Evolutionary conservation across 192 early-diverging fungal genomes (phyloP).

Genomic region (Mortierella antarctica): DNA sequence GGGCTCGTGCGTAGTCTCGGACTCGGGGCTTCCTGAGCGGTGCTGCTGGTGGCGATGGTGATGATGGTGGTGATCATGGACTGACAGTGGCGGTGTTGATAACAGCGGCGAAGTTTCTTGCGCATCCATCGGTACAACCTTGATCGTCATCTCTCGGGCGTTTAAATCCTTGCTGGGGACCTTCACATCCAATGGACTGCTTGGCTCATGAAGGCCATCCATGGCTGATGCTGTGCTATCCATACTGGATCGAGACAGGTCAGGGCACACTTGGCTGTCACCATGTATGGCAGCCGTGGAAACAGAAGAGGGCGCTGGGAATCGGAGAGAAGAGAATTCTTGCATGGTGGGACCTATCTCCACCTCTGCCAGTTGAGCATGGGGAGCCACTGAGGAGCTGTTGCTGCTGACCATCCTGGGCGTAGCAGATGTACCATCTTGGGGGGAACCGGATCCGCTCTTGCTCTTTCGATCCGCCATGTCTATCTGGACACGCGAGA

Average conservation of each 20-base stretch:
- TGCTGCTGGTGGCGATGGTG: conserved; percentile 7
- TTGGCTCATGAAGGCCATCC: conserved; percentile 28
- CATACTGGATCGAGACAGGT: conserved; percentile 37
- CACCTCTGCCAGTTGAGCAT: not conserved
- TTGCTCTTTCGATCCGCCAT: conserved; percentile 55
- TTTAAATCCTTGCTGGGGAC: not conserved
- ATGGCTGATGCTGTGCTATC: conserved; percentile 25
- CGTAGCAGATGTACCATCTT: conserved; percentile 1
- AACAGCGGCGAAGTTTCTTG: conserved; percentile 11
- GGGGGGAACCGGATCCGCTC: conserved; percentile 1
- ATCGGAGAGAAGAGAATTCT: not conserved
- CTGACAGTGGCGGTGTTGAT: conserved; percentile 45
- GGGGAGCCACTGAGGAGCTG: not conserved
- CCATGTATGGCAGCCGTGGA: conserved; percentile 10
- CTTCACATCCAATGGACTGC: conserved; percentile 12
- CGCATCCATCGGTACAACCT: conserved; percentile 13
- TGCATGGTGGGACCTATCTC: not conserved
- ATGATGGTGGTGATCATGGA: conserved; percentile 33
- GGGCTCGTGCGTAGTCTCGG: conserved; percentile 29
- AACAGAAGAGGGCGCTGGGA: conserved; percentile 10
- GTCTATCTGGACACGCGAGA: conserved; percentile 61
- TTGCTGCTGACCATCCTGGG: not conserved
- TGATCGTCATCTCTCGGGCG: conserved; percentile 35
- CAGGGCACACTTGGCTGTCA: conserved; percentile 42
- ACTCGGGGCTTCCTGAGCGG: conserved; percentile 16